Evolutionary conservation across 1,139 yeast species (phyloP).

Genomic region (Yamadazyma sp.): DNA sequence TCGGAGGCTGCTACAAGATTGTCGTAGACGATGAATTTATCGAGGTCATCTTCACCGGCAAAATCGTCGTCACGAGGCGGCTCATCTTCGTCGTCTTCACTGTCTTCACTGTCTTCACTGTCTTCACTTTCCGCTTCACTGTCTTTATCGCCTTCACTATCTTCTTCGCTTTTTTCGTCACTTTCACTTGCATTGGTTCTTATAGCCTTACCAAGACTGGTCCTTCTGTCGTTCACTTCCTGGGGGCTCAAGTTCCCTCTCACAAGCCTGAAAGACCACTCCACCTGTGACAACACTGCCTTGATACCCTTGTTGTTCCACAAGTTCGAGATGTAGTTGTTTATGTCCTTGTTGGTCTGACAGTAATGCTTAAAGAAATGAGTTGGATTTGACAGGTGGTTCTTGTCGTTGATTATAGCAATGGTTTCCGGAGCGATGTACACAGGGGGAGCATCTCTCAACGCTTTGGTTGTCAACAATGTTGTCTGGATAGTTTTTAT

Average conservation of each 20-base stretch:
- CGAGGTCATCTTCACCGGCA: slow-evolving; percentile 39
- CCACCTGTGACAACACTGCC: slow-evolving; percentile 46
- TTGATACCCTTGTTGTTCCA: slow-evolving; percentile 60
- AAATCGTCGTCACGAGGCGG: slow-evolving; percentile 53
- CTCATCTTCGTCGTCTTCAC: slow-evolving; percentile 47
- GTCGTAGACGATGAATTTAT: slow-evolving; percentile 47
- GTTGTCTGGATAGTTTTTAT: slow-evolving; percentile 28
- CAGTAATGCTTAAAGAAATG: slow-evolving; percentile 48
- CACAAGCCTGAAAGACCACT: slow-evolving; percentile 58
- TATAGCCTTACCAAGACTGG: no score
- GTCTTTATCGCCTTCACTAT: slow-evolving; percentile 13
- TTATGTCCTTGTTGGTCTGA: slow-evolving; percentile 39
- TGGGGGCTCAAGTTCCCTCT: slow-evolving; percentile 56
- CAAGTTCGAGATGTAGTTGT: slow-evolving; percentile 53
- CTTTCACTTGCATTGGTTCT: slow-evolving; percentile 15
- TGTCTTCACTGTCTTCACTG: slow-evolving; percentile 29
- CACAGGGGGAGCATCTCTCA: slow-evolving; percentile 30
- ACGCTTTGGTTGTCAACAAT: slow-evolving; percentile 26
- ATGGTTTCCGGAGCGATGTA: slow-evolving; percentile 29
- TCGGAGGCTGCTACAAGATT: slow-evolving; percentile 52
- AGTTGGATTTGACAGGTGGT: slow-evolving; percentile 40
- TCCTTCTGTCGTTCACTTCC: slow-evolving; percentile 33
- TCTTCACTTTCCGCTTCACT: background rate
- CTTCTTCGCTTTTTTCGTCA: slow-evolving; percentile 6
- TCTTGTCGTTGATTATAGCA: slow-evolving; percentile 26